Conservation (phyloP, 306 rosid species). For the Quercus bicolor region DNA sequence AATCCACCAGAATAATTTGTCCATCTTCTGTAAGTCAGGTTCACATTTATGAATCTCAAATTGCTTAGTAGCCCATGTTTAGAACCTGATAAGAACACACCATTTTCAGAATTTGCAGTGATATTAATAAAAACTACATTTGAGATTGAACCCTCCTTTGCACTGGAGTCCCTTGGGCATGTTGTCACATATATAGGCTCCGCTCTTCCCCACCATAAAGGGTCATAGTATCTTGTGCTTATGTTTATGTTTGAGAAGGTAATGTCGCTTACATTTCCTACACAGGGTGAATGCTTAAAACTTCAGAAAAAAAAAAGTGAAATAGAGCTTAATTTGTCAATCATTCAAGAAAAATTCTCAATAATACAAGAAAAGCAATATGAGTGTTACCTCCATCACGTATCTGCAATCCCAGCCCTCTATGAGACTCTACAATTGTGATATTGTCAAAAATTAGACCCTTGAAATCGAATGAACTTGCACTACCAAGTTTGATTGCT, state of each 20-base stretch:
- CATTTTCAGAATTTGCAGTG: slow-evolving; percentile 75
- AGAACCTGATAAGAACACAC: slow-evolving; percentile 83
- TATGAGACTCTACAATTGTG: slow-evolving; percentile 80
- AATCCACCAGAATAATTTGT: slow-evolving; percentile 62
- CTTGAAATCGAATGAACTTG: slow-evolving; percentile 73
- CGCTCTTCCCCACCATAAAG: slow-evolving; percentile 98
- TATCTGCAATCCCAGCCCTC: slow-evolving; percentile 85
- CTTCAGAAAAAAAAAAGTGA: not conserved
- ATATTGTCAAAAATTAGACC: slow-evolving; percentile 71
- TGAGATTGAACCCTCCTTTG: slow-evolving; percentile 86
- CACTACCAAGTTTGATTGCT: slow-evolving; percentile 85
- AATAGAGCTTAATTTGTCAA: not conserved
- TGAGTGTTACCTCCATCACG: slow-evolving; percentile 78
- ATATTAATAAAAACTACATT: slow-evolving; percentile 67
- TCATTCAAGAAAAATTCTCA: not conserved
- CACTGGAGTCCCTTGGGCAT: slow-evolving; percentile 57
- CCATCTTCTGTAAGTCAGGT: slow-evolving; percentile 58
- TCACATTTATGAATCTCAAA: slow-evolving; percentile 71
- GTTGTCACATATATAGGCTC: slow-evolving; percentile 86
- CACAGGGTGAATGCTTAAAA: slow-evolving; percentile 12
- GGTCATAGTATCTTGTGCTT: slow-evolving; percentile 89
- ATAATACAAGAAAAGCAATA: not conserved
- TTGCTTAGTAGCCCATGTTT: slow-evolving; percentile 62
- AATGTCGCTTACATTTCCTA: slow-evolving; percentile 83
- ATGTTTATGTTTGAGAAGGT: slow-evolving; percentile 88